A percentile compares a stretch with the other conserved stretches of the same genome.
Conservation (phyloP, 2,329 filamentous ascomycete species). For the Sarocladium oryzae region DNA sequence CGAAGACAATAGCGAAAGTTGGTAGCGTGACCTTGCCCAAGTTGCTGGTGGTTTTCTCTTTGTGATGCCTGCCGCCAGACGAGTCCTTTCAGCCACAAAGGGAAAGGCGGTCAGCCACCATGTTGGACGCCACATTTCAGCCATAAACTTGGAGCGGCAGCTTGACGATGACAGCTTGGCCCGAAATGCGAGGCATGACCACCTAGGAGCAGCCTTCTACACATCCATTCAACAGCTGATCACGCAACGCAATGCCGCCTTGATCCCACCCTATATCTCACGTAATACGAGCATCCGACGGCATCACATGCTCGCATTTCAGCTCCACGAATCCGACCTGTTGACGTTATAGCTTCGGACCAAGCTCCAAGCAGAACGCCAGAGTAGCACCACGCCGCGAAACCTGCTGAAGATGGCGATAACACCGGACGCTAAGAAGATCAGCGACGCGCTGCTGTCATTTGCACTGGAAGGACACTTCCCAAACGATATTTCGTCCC, state of each 20-base stretch:
- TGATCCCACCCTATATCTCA: no score
- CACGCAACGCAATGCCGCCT: no score
- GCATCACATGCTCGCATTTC: neutral
- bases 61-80: no score
- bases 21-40: neutral
- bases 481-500: conserved; percentile 30
- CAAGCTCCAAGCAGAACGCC: neutral
- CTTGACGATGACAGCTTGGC: conserved; percentile 8
- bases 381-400: neutral
- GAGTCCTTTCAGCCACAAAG: no score
- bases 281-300: no score
- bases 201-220: no score
- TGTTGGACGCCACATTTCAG: neutral
- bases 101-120: conserved; percentile 3
- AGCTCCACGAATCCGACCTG: neutral
- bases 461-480: conserved; percentile 35
- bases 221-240: no score
- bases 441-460: conserved; percentile 33
- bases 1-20: neutral
- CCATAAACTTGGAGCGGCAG: neutral
- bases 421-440: conserved; percentile 20
- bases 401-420: neutral
- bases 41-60: no score
- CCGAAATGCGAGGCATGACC: neutral
- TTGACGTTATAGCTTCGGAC: neutral